Conservation (phyloP, 2,329 filamentous ascomycete genomes). For the Ceratocystis cubensis region DNA sequence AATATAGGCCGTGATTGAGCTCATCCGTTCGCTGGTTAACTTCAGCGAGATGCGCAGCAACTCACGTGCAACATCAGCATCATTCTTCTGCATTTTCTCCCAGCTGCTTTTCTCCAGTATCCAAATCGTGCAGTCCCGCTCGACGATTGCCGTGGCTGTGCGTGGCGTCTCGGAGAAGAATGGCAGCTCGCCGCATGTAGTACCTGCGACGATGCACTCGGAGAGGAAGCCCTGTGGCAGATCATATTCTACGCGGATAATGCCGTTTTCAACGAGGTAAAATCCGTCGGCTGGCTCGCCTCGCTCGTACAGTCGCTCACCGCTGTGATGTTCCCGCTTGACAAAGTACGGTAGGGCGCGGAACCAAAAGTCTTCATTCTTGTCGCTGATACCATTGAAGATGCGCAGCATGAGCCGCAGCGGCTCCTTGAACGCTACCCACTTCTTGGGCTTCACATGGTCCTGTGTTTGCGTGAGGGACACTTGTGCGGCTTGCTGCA, state of each 20-base stretch:
- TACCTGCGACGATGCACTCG: constrained; percentile 86
- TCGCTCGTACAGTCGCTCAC: constrained; percentile 62
- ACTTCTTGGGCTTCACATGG: constrained; percentile 50
- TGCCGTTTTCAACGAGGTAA: constrained; percentile 80
- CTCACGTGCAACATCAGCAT: constrained; percentile 71
- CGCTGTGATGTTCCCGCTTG: constrained; percentile 52
- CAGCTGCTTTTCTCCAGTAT: constrained; percentile 60
- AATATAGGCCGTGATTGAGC: constrained; percentile 47
- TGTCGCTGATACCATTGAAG: constrained; percentile 75
- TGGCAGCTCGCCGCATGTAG: constrained; percentile 87
- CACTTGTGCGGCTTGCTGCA: constrained; percentile 61
- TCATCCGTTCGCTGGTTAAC: constrained; percentile 87
- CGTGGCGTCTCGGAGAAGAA: constrained; percentile 87
- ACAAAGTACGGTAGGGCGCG: constrained; percentile 63
- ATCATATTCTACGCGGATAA: constrained; percentile 80
- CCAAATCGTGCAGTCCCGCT: constrained; percentile 75
- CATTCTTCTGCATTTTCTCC: constrained; percentile 55
- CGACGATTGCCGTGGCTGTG: constrained; percentile 75
- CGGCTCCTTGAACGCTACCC: constrained; percentile 80
- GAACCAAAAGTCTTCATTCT: constrained; percentile 95
- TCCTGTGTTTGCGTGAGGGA: constrained; percentile 46
- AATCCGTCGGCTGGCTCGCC: constrained; percentile 72
- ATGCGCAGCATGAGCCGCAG: constrained; percentile 85
- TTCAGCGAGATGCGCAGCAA: constrained; percentile 79
- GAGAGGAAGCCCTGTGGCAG: constrained; percentile 79